Conservation (phyloP, 1,284 basidiomycete species). For the Lentinula novae-zelandiae region DNA sequence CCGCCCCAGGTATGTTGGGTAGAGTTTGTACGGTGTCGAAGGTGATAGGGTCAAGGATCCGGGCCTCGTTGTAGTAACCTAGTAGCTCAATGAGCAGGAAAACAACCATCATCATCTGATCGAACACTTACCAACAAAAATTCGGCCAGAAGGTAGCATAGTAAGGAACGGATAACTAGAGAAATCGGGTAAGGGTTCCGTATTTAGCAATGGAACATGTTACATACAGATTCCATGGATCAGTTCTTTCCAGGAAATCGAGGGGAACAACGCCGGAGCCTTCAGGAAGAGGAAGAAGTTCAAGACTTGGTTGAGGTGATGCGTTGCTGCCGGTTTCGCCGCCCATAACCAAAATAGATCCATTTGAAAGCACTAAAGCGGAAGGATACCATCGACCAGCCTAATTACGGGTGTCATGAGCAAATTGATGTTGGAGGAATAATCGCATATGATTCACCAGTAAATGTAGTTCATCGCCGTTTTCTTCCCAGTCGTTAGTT, state of each 20-base stretch:
- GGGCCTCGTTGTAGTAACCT: slow-evolving; percentile 78
- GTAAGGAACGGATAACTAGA: slow-evolving; percentile 54
- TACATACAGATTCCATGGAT: slow-evolving; percentile 67
- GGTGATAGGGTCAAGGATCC: slow-evolving; percentile 63
- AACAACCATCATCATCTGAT: not conserved
- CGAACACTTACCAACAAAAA: slow-evolving; percentile 56
- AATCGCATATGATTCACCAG: slow-evolving; percentile 34
- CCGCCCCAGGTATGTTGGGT: slow-evolving; percentile 71
- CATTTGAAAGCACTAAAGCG: slow-evolving; percentile 62
- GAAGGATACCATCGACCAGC: slow-evolving; percentile 72
- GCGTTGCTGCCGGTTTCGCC: slow-evolving; percentile 73
- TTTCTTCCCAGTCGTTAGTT: slow-evolving; percentile 69
- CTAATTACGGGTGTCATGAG: slow-evolving; percentile 28
- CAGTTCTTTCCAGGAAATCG: slow-evolving; percentile 50
- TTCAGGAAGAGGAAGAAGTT: slow-evolving; percentile 46
- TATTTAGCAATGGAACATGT: no score
- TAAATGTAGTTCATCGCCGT: slow-evolving; percentile 42
- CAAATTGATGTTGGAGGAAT: not conserved
- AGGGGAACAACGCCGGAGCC: slow-evolving; percentile 41
- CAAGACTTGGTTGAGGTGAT: slow-evolving; percentile 58
- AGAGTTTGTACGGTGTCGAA: slow-evolving; percentile 57
- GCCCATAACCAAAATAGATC: slow-evolving; percentile 67
- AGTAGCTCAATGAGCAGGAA: not conserved
- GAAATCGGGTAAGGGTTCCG: not conserved
- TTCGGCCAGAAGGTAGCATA: slow-evolving; percentile 57